phyloP scores from a whole-genome alignment of 1,284 basidiomycete species.

The Puccinia triticina region DNA sequence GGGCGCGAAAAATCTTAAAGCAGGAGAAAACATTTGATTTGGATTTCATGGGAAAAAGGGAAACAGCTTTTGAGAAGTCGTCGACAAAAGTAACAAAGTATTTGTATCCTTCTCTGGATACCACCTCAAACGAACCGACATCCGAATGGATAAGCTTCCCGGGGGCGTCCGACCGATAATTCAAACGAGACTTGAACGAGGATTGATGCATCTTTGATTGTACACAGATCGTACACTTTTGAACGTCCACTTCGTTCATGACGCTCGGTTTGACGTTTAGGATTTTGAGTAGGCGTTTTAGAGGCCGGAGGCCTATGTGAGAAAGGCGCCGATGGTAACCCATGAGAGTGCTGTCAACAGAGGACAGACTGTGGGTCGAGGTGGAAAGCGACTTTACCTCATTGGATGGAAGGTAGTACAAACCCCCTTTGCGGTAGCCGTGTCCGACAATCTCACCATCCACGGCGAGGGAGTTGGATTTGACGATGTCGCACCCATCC shows the following conservation, averaged over 20 bases:
- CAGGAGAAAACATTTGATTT: constrained; percentile 31
- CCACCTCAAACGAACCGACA: background rate
- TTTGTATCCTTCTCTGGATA: background rate
- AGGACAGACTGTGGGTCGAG: no score
- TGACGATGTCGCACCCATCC: no score
- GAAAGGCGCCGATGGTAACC: background rate
- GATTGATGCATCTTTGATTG: background rate
- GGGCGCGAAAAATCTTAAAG: constrained; percentile 59
- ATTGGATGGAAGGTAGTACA: no score
- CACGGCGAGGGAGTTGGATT: no score
- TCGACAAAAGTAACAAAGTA: background rate
- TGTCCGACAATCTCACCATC: no score
- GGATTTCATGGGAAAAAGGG: background rate
- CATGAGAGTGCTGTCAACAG: no score
- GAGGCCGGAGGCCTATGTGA: background rate
- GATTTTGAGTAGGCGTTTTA: background rate
- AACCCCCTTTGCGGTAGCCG: no score
- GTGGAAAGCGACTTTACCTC: no score
- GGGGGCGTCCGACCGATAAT: background rate
- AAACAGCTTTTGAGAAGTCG: background rate
- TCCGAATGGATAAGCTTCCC: constrained; percentile 12
- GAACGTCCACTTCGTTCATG: background rate
- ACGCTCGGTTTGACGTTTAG: background rate
- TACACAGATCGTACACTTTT: no score
- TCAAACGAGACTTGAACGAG: background rate